These are phyloP conservation scores for Jasminum sambac DNA, from an alignment of 257 asterid species.

Conservation along the genomic window DNA sequence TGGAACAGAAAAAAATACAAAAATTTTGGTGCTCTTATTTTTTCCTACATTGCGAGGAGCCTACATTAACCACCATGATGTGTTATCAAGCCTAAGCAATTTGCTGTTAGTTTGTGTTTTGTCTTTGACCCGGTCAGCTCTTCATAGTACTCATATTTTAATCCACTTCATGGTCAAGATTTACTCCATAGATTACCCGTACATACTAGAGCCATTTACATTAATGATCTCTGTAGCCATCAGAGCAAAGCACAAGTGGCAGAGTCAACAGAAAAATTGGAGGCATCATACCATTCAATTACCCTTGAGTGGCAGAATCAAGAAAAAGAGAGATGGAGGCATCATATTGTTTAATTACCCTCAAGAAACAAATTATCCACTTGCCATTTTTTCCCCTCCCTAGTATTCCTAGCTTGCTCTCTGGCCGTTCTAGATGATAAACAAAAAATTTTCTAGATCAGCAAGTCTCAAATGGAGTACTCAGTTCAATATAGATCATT, in stretches of 20 bases:
- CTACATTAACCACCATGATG: constrained; percentile 1
- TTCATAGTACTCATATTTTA: not conserved
- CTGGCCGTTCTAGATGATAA: not conserved
- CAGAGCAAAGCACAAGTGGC: not conserved
- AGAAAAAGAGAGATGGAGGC: not conserved
- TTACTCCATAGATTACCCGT: not conserved
- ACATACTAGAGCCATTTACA: not conserved
- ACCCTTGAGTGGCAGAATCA: not conserved
- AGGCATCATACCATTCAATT: not conserved
- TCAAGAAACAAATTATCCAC: constrained; percentile 6
- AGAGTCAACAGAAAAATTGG: not conserved
- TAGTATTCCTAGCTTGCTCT: not conserved
- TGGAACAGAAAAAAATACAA: not conserved
- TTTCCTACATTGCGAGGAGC: not conserved
- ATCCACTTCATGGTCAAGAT: not conserved
- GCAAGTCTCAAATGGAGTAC: not conserved
- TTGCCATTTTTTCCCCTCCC: not conserved
- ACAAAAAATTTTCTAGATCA: not conserved
- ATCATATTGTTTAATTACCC: not conserved
- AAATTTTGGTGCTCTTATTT: not conserved
- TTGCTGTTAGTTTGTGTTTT: not conserved
- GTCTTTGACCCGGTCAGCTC: too few species aligned
- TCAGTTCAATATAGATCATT: not conserved
- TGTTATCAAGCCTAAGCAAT: constrained; percentile 2
- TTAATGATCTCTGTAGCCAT: not conserved